Conservation (phyloP, 352 stramenopile genomes). For the Thraustochytrium sp. region DNA sequence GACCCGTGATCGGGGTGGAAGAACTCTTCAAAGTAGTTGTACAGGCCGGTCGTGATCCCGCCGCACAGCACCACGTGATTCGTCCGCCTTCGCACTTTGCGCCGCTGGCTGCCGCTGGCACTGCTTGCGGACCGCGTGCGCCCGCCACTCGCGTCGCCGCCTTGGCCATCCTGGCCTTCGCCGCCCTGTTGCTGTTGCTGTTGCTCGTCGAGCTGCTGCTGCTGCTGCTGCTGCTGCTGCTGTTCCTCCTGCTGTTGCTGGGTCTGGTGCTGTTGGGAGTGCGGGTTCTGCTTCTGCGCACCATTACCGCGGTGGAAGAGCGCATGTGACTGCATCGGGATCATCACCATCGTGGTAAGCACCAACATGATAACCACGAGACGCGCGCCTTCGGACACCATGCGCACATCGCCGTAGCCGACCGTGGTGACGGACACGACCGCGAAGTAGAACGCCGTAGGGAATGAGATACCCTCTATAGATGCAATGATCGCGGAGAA, state of each 20-base stretch:
- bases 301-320: neutral
- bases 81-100: neutral
- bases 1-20: conserved; percentile 24
- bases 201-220: too few species aligned
- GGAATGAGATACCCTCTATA: neutral
- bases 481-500: neutral
- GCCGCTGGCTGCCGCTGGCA: neutral
- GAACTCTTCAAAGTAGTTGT: conserved; percentile 17
- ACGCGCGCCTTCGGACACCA: neutral
- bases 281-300: neutral
- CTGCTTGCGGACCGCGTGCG: too few species aligned
- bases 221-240: too few species aligned
- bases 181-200: neutral
- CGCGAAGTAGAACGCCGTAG: neutral
- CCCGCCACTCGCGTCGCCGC: neutral
- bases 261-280: neutral
- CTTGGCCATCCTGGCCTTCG: neutral
- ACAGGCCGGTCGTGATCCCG: neutral
- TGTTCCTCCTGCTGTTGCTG: neutral
- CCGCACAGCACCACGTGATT: conserved; percentile 19
- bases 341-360: conserved; percentile 25
- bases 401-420: neutral
- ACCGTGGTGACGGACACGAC: conserved; percentile 16
- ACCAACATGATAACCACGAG: neutral
- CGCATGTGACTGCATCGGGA: conserved; percentile 14